Conservation (phyloP, 805 yeast genomes). For the Lachancea dasiensis region DNA sequence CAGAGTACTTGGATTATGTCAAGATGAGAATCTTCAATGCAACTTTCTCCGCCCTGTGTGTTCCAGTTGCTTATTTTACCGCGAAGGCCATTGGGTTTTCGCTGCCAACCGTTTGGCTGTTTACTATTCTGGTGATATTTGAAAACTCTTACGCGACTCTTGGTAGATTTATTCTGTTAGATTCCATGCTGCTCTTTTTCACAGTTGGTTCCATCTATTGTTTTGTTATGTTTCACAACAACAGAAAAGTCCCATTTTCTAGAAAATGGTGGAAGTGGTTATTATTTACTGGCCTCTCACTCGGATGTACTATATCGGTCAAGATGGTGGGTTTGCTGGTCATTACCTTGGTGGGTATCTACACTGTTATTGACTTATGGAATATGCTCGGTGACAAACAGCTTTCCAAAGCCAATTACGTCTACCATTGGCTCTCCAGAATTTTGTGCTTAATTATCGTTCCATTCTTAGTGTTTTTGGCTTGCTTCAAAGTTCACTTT, state of each 20-base stretch:
- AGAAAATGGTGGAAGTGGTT: constrained; percentile 96
- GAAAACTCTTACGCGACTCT: constrained; percentile 66
- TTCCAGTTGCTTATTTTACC: constrained; percentile 67
- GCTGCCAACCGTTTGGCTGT: constrained; percentile 49
- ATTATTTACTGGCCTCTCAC: constrained; percentile 69
- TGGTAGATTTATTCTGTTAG: constrained; percentile 69
- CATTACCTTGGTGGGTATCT: constrained; percentile 81
- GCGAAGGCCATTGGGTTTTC: constrained; percentile 52
- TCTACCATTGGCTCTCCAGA: constrained; percentile 63
- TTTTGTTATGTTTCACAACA: constrained; percentile 48
- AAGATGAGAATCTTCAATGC: constrained; percentile 72
- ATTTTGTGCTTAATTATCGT: constrained; percentile 54
- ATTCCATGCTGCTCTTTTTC: constrained; percentile 70
- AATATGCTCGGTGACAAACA: constrained; percentile 64
- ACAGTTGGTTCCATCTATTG: constrained; percentile 64
- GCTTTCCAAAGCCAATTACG: constrained; percentile 45
- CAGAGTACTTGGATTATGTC: constrained; percentile 53
- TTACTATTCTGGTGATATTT: constrained; percentile 56
- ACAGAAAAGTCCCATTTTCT: constrained; percentile 48
- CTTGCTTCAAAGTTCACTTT: constrained; percentile 70
- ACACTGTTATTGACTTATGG: constrained; percentile 88
- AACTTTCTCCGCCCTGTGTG: constrained; percentile 56
- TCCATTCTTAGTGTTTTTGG: constrained; percentile 57
- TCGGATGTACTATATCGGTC: constrained; percentile 89
- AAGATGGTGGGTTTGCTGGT: constrained; percentile 96